Base-by-base conservation (phyloP, 2,329 filamentous ascomycete genomes). In the Cercospora sesami region DNA sequence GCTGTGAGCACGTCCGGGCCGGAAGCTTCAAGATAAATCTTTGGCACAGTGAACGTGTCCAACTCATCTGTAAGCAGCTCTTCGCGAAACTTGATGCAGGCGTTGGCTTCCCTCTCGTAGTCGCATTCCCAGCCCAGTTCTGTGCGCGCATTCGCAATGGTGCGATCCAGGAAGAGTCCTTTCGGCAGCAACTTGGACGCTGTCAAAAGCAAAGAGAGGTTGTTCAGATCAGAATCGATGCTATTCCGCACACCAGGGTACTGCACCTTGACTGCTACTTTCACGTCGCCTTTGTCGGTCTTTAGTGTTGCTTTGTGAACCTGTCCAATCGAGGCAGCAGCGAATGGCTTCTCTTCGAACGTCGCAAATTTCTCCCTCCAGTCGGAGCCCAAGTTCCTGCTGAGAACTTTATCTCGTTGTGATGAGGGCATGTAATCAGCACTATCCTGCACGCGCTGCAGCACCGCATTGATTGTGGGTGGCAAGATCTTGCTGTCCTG, bases 101-200 rank as follows among this genome's bases (percentile, higher is more conserved):
- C 95, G 73, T 89, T 85, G 3, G 94, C 94, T 83, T 99, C 95
- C 60, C 95, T 91, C 66, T 88, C 81, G 78, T 99, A 99, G 82
- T 99, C 93, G 78, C 94, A 98, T 82, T 99, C 95, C 95, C 95
- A 99, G 4, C 88, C 94, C 3, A 99, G 87, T 79, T 99, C 95
- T 1, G 88, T 89, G 9, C 95, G 89, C 4, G 95, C 94, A 77
- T 99, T 99, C 73, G 92, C 94, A 73, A 99, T 98, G 0, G 95
- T 99, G 80, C 96, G 97, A 81, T 99, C 91, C 7, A 99, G 89
- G 77, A 95, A 99, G 0, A 99, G 84, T 0, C 95, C 95, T 77
- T 91, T 94, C 0, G 95, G 96, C 0, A 99, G 85, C 28, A 99
- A 87, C 66, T 92, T 90, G 5, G 94, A 96, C 28, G 95, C 95